Conservation (phyloP, 2,329 filamentous ascomycete species). For the Raffaelea albimanens region DNA sequence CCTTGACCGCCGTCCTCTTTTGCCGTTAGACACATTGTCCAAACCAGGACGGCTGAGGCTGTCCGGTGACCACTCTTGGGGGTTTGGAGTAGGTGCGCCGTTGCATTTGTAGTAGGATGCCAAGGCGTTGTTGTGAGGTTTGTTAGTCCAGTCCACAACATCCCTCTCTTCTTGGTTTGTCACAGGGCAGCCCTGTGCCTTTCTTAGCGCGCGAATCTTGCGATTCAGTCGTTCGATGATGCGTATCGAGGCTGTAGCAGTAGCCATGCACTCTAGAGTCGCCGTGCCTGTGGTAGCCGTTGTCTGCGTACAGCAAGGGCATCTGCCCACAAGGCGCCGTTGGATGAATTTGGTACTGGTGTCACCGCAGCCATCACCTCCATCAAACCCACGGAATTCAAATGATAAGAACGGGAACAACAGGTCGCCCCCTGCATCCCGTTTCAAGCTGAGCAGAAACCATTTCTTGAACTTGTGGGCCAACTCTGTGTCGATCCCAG, state of each 20-base stretch:
- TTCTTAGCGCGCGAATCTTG: not conserved
- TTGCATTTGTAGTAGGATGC: not conserved
- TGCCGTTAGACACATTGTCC: too few relatives aligned
- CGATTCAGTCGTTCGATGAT: slow-evolving; percentile 1
- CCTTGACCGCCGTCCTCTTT: too few relatives aligned
- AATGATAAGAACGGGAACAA: slow-evolving; percentile 1
- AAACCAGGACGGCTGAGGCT: too few relatives aligned
- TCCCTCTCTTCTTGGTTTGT: not conserved
- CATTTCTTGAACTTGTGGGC: not conserved
- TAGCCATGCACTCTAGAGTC: slow-evolving; percentile 1
- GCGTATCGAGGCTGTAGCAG: not conserved
- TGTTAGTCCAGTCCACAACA: not conserved
- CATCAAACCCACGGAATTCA: not conserved
- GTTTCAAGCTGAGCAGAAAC: not conserved
- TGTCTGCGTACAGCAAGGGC: not conserved
- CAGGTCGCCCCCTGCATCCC: not conserved
- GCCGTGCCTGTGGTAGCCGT: not conserved
- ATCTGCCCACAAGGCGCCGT: not conserved
- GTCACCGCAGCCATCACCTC: not conserved
- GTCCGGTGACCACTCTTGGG: too few relatives aligned
- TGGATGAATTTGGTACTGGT: not conserved
- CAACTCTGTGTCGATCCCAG: not conserved
- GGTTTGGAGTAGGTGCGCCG: too few relatives aligned
- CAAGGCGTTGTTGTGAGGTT: too few relatives aligned
- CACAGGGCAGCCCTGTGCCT: not conserved